phyloP scores from a whole-genome alignment of 257 asterid species.

The Echium plantagineum region DNA sequence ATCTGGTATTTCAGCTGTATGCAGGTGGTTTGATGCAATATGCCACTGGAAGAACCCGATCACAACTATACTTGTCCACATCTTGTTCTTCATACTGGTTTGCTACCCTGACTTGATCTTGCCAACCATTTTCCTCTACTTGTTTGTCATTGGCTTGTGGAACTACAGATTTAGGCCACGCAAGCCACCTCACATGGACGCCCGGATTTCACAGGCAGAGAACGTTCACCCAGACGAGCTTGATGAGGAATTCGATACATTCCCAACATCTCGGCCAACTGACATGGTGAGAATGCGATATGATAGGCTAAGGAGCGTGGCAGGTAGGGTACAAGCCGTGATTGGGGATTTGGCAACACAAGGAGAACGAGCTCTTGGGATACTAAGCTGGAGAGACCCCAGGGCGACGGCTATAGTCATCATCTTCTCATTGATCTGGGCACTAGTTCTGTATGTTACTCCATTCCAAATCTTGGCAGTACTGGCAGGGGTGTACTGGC shows the following conservation, averaged over 20 bases:
- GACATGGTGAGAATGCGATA: conserved; percentile 55
- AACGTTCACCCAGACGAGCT: conserved; percentile 53
- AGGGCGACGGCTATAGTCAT: conserved; percentile 72
- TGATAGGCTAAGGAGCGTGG: conserved; percentile 56
- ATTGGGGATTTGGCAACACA: conserved; percentile 78
- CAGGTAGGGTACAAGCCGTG: conserved; percentile 74
- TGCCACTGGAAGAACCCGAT: conserved; percentile 76
- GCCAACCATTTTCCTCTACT: conserved; percentile 82
- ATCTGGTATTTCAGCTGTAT: conserved; percentile 33
- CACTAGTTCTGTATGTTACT: conserved; percentile 61
- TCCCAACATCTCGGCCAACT: conserved; percentile 41
- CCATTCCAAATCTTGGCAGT: conserved; percentile 71
- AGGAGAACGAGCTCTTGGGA: conserved; percentile 65
- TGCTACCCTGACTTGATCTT: conserved; percentile 73
- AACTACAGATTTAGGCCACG: conserved; percentile 67
- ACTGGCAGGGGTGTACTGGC: conserved; percentile 45
- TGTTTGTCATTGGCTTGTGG: conserved; percentile 79
- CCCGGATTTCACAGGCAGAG: conserved; percentile 76
- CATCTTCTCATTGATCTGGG: conserved; percentile 44
- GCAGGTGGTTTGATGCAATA: conserved; percentile 53
- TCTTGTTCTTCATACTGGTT: conserved; percentile 62
- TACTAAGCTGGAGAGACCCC: conserved; percentile 94
- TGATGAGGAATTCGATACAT: conserved; percentile 71
- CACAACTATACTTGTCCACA: conserved; percentile 64
- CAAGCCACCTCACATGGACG: conserved; percentile 81